These are phyloP conservation scores for Cotoneaster glaucophyllus DNA, from an alignment of 306 rosid species.

Conservation along the genomic window DNA sequence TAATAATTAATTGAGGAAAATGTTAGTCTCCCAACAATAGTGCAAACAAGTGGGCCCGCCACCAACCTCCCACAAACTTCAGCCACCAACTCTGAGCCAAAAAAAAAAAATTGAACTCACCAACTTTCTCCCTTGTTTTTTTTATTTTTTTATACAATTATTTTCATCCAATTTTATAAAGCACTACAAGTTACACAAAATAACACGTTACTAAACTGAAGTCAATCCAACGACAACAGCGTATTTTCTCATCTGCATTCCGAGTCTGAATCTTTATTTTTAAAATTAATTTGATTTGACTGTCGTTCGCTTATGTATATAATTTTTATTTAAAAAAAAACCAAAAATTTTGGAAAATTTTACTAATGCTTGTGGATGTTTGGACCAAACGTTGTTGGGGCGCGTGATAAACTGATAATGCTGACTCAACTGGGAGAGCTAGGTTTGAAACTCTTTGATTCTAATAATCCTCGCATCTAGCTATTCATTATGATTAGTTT, in stretches of 20 bases:
- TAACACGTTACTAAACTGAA: too few relatives aligned
- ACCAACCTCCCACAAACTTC: slow-evolving; percentile 1
- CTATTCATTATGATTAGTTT: too few relatives aligned
- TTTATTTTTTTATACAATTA: background rate
- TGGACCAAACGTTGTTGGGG: background rate
- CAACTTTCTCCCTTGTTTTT: background rate
- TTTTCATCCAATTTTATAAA: background rate
- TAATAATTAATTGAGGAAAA: background rate
- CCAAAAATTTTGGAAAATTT: too few relatives aligned
- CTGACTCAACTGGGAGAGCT: background rate
- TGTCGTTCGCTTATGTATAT: too few relatives aligned
- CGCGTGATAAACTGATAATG: background rate
- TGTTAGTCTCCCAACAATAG: background rate
- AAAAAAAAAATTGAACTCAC: background rate
- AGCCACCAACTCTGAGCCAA: background rate
- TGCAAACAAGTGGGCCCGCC: background rate
- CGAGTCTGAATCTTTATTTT: too few relatives aligned
- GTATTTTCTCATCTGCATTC: too few relatives aligned
- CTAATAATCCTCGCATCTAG: fast-evolving
- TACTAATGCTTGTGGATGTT: too few relatives aligned
- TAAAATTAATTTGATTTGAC: too few relatives aligned
- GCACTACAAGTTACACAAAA: too few relatives aligned
- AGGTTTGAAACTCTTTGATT: background rate
- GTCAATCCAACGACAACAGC: too few relatives aligned
- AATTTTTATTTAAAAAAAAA: too few relatives aligned